Percentiles rank a stretch among this genome's conserved stretches.
Conservation (phyloP, 176 grass and related monocot genomes). For the Raddia guianensis region DNA sequence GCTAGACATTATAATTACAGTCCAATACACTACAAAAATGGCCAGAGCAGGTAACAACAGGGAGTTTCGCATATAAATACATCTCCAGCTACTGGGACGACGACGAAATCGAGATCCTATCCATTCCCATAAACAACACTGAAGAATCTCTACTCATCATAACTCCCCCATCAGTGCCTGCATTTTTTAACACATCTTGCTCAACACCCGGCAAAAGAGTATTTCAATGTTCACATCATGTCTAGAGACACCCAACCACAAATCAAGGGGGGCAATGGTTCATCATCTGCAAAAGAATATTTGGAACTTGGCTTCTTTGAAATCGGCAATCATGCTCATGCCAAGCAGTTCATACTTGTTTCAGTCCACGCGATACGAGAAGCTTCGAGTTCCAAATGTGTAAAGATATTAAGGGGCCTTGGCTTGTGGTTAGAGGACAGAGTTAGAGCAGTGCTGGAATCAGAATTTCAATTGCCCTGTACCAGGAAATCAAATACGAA, state of each 20-base stretch:
- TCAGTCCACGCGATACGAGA: not conserved
- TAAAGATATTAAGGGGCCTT: not conserved
- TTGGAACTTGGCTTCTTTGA: slow-evolving; percentile 35
- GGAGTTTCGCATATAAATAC: slow-evolving; percentile 44
- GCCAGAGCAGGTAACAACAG: slow-evolving; percentile 35
- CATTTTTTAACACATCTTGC: slow-evolving; percentile 43
- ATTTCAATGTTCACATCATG: slow-evolving; percentile 23
- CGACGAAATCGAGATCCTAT: slow-evolving; percentile 47
- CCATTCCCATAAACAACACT: slow-evolving; percentile 40
- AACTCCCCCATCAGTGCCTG: slow-evolving; percentile 8
- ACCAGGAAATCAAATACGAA: not conserved
- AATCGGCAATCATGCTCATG: slow-evolving; percentile 40
- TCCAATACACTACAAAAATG: not conserved
- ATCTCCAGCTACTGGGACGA: slow-evolving; percentile 28
- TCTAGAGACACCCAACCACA: slow-evolving; percentile 28
- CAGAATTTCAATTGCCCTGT: slow-evolving; percentile 1
- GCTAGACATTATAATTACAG: not conserved
- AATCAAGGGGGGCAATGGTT: slow-evolving; percentile 23
- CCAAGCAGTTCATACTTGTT: slow-evolving; percentile 32
- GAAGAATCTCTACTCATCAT: slow-evolving; percentile 40
- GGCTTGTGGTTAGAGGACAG: not conserved
- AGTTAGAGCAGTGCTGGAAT: not conserved
- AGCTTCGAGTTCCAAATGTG: not conserved
- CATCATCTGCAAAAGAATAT: slow-evolving; percentile 31
- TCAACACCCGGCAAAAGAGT: slow-evolving; percentile 29